Evolutionary conservation across 139 green algal species (phyloP).

Genomic region (Monoraphidium neglectum): DNA sequence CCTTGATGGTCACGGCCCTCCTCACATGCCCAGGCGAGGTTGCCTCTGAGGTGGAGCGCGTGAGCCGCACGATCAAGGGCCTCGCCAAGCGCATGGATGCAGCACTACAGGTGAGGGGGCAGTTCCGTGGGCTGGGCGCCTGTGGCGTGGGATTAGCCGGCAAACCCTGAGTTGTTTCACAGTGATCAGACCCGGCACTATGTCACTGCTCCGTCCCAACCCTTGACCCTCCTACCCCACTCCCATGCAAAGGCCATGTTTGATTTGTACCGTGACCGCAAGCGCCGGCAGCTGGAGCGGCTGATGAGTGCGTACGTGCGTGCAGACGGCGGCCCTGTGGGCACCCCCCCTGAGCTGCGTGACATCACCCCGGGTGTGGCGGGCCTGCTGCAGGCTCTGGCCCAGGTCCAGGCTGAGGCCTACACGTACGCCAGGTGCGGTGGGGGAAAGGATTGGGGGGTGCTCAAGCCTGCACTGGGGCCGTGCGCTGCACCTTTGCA

Average conservation of each 20-base stretch:
- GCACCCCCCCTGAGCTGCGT: neutral
- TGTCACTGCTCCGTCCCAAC: too few species aligned
- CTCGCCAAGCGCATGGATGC: slow-evolving; percentile 11
- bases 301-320: slow-evolving; percentile 14
- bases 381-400: slow-evolving; percentile 17
- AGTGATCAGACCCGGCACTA: too few species aligned
- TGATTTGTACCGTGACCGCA: slow-evolving; percentile 5
- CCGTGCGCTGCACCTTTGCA: neutral
- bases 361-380: slow-evolving; percentile 3
- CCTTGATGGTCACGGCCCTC: neutral
- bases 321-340: slow-evolving; percentile 9
- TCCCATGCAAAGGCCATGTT: slow-evolving; percentile 5
- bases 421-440: slow-evolving; percentile 23
- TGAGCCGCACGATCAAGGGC: slow-evolving; percentile 5
- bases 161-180: too few species aligned
- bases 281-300: slow-evolving; percentile 12
- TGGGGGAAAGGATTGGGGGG: too few species aligned
- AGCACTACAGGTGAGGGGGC: slow-evolving; percentile 7
- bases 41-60: slow-evolving; percentile 28
- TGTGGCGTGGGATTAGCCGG: too few species aligned
- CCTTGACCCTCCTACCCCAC: too few species aligned
- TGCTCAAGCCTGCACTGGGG: too few species aligned
- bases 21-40: slow-evolving; percentile 11
- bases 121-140: too few species aligned
- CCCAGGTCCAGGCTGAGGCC: slow-evolving; percentile 17